Evolutionary conservation across 208 protist genomes (phyloP).

Genomic region (Trypanosoma cruzi): DNA sequence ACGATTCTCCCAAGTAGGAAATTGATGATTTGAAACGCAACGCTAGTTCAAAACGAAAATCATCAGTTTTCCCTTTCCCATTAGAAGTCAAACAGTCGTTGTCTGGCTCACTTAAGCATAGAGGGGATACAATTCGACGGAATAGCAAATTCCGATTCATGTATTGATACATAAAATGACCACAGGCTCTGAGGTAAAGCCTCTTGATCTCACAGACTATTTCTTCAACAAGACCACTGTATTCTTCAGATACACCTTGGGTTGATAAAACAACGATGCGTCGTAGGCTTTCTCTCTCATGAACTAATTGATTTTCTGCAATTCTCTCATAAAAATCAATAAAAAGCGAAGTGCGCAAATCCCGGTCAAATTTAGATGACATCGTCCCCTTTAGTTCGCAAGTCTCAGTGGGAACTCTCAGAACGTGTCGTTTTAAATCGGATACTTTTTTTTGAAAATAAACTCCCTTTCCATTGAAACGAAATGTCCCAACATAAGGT

Average conservation of each 20-base stretch:
- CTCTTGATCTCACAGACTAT: slow-evolving; percentile 70
- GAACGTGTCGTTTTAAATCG: slow-evolving; percentile 3
- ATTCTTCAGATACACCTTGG: slow-evolving; percentile 36
- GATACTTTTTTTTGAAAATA: slow-evolving; percentile 4
- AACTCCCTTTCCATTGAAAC: slow-evolving; percentile 30
- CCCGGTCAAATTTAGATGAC: slow-evolving; percentile 16
- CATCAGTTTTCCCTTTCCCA: not conserved
- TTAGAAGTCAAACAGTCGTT: slow-evolving; percentile 5
- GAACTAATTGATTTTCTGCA: slow-evolving; percentile 49
- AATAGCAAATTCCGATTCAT: slow-evolving; percentile 73
- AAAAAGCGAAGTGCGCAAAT: slow-evolving; percentile 59
- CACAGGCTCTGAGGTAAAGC: slow-evolving; percentile 55
- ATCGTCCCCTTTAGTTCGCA: slow-evolving; percentile 40
- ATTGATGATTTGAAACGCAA: slow-evolving; percentile 37
- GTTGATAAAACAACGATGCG: slow-evolving; percentile 77
- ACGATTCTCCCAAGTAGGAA: slow-evolving; percentile 36
- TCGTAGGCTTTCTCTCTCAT: slow-evolving; percentile 48
- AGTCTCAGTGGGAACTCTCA: slow-evolving; percentile 62
- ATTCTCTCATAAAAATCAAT: slow-evolving; percentile 77
- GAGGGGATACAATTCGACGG: slow-evolving; percentile 57
- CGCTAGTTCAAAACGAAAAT: slow-evolving; percentile 4
- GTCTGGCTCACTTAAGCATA: slow-evolving; percentile 40
- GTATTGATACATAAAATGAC: slow-evolving; percentile 80
- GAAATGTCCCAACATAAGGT: slow-evolving; percentile 74
- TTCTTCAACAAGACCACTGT: slow-evolving; percentile 50